phyloP scores from a whole-genome alignment of 441 rosid species.

The Bruguiera hainesii region DNA sequence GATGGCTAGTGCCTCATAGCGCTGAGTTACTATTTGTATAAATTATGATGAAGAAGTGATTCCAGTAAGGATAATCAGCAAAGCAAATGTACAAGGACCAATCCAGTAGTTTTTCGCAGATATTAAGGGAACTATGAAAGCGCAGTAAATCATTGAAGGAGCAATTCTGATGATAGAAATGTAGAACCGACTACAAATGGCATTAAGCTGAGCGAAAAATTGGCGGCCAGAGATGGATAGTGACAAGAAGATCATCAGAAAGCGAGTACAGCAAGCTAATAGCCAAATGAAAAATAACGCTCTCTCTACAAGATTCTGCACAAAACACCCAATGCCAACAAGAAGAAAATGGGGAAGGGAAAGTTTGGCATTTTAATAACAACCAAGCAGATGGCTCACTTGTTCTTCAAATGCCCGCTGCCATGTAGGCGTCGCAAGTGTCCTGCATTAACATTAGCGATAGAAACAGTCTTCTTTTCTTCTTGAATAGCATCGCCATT shows the following conservation, averaged over 20 bases:
- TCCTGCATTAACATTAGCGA: slow-evolving; percentile 4
- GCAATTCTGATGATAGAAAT: neutral
- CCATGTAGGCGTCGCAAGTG: slow-evolving; percentile 14
- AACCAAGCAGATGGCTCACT: too few species aligned
- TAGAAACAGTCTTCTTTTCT: slow-evolving; percentile 6
- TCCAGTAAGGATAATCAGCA: too few species aligned
- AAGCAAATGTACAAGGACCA: too few species aligned
- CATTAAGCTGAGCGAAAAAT: neutral
- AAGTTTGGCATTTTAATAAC: too few species aligned
- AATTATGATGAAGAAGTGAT: too few species aligned
- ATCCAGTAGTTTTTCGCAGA: too few species aligned
- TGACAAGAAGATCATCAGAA: neutral
- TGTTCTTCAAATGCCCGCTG: too few species aligned
- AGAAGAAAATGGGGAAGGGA: neutral
- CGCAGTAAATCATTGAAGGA: neutral
- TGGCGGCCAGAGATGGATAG: neutral
- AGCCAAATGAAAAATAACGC: too few species aligned
- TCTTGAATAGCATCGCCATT: slow-evolving; percentile 1
- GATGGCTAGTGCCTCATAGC: too few species aligned
- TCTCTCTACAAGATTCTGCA: slow-evolving; percentile 10
- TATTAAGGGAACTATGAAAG: neutral
- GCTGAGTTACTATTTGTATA: too few species aligned
- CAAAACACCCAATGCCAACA: neutral
- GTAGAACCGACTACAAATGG: neutral
- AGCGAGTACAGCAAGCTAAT: too few species aligned